phyloP scores from a whole-genome alignment of 2,329 filamentous ascomycete genomes.

The Lomentospora prolificans region DNA sequence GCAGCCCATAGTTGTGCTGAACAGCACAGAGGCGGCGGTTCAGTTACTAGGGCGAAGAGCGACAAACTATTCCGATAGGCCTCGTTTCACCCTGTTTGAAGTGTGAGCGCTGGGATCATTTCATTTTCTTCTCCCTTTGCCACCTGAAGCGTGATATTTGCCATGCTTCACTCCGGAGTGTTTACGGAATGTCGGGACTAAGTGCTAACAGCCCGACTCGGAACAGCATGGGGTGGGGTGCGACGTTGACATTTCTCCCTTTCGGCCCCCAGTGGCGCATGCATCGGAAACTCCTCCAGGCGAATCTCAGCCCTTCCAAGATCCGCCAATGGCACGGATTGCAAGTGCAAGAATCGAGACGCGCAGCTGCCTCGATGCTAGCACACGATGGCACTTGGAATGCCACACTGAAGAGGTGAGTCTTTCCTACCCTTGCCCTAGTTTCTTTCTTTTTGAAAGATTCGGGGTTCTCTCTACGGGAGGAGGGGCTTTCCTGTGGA shows the following conservation, averaged over 20 bases:
- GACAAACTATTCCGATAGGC: constrained; percentile 32
- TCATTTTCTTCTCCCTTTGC: neutral
- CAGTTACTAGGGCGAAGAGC: constrained; percentile 34
- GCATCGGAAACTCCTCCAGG: constrained; percentile 33
- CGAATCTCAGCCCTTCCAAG: constrained; percentile 27
- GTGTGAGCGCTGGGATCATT: constrained; percentile 16
- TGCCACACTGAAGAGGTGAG: constrained; percentile 2
- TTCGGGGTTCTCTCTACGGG: no score
- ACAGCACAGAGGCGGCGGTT: constrained; percentile 21
- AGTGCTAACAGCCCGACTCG: neutral
- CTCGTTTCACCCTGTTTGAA: constrained; percentile 29
- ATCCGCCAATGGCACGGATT: constrained; percentile 18
- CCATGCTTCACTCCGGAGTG: no score
- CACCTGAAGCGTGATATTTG: no score
- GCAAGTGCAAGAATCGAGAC: constrained; percentile 15
- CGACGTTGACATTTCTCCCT: constrained; percentile 34
- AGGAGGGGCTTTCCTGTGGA: no score
- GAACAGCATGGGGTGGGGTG: constrained; percentile 32
- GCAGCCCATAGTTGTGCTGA: constrained; percentile 21
- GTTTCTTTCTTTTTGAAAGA: neutral
- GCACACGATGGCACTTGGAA: neutral
- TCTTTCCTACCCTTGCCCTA: neutral
- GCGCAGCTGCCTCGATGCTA: neutral
- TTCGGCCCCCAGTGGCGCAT: constrained; percentile 30
- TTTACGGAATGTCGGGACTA: no score